Evolutionary conservation across 345 rosid genomes (phyloP).

Genomic region (Melastoma malabathricum): DNA sequence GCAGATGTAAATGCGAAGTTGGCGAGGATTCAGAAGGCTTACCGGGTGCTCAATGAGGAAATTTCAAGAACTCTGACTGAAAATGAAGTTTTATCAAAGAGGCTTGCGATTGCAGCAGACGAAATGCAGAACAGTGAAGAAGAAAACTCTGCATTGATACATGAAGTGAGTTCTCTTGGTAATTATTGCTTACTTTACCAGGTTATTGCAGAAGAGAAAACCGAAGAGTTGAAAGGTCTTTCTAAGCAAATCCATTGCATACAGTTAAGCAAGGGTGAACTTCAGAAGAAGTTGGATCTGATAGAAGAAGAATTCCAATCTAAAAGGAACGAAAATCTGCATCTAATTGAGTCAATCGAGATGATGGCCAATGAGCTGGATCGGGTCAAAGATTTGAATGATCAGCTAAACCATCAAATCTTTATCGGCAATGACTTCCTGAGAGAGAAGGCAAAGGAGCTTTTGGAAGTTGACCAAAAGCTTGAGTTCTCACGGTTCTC

Average conservation of each 20-base stretch:
- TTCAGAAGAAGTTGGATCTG: constrained; percentile 33
- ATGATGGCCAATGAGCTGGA: constrained; percentile 39
- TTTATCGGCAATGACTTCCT: constrained; percentile 35
- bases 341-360: constrained; percentile 30
- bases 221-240: constrained; percentile 34
- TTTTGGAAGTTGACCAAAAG: constrained; percentile 54
- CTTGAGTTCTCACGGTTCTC: constrained; percentile 44
- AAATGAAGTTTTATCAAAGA: constrained; percentile 28
- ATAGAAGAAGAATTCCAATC: constrained; percentile 33
- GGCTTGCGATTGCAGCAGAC: constrained; percentile 33
- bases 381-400: constrained; percentile 41
- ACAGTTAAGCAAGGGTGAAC: constrained; percentile 18
- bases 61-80: constrained; percentile 30
- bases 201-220: constrained; percentile 44
- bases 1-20: constrained; percentile 27
- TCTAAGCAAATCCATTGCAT: constrained; percentile 27
- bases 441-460: constrained; percentile 41
- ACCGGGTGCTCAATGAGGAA: constrained; percentile 34
- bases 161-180: constrained; percentile 35
- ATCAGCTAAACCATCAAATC: constrained; percentile 42
- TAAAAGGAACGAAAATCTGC: constrained; percentile 35
- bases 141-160: constrained; percentile 34
- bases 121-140: constrained; percentile 36
- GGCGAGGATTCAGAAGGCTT: constrained; percentile 35
- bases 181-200: constrained; percentile 37